A percentile compares a stretch with the other conserved stretches of the same genome.
Evolutionary conservation across 2,329 filamentous ascomycete genomes (phyloP).

Genomic region (Cladophialophora carrionii): DNA sequence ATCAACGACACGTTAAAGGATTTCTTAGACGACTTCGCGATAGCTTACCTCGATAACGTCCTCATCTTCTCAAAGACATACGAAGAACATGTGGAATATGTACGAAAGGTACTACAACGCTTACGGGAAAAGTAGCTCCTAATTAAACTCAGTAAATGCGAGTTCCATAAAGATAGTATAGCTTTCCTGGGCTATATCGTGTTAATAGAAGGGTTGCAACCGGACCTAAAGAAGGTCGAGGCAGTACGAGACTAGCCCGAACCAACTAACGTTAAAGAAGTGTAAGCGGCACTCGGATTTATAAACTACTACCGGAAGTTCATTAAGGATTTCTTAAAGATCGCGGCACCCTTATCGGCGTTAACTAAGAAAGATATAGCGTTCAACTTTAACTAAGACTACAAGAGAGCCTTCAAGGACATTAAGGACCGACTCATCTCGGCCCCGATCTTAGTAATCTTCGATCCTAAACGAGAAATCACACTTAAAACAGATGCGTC

Average conservation of each 20-base stretch:
- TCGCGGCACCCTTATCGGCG: background rate
- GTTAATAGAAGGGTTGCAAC: background rate
- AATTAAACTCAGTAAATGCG: slow-evolving; percentile 1
- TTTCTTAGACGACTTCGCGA: background rate
- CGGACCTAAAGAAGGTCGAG: background rate
- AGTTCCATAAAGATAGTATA: slow-evolving; percentile 2
- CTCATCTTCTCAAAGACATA: background rate
- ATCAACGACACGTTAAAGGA: slow-evolving; percentile 3
- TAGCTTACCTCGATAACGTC: slow-evolving; percentile 2
- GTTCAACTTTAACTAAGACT: background rate
- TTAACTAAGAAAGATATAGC: slow-evolving; percentile 8
- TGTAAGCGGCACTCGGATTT: background rate
- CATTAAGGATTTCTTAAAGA: background rate
- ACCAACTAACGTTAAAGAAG: background rate
- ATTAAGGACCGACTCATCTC: background rate
- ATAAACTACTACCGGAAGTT: slow-evolving; percentile 6
- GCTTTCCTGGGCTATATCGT: slow-evolving; percentile 3
- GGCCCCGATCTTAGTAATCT: slow-evolving; percentile 26
- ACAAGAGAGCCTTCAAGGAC: slow-evolving; percentile 23
- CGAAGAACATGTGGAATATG: background rate
- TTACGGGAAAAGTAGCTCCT: background rate
- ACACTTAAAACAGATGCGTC: slow-evolving; percentile 30
- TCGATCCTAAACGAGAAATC: slow-evolving; percentile 22
- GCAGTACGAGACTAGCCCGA: background rate
- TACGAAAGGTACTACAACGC: background rate